A percentile compares a stretch with the other conserved stretches of the same genome.
Evolutionary conservation across 352 stramenopile genomes (phyloP).

Genomic region (Globisporangium acanthophoron): DNA sequence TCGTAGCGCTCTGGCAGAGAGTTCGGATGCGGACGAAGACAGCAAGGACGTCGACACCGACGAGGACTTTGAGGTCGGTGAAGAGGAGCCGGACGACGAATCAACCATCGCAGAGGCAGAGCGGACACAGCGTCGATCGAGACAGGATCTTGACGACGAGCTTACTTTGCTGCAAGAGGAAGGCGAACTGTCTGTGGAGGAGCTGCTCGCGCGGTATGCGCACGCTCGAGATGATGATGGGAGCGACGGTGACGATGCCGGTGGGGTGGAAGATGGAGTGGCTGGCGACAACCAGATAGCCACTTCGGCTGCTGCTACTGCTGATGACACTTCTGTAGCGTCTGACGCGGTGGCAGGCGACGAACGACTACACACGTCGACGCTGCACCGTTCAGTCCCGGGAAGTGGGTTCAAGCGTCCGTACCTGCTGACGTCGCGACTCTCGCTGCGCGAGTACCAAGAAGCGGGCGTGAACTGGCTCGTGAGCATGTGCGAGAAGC

Average conservation of each 20-base stretch:
- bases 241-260: not conserved
- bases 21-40: not conserved
- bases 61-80: constrained; percentile 18
- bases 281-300: not conserved
- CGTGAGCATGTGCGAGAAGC: constrained; percentile 94
- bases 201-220: constrained; percentile 71
- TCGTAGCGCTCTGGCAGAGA: not conserved
- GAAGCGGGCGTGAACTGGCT: constrained; percentile 96
- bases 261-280: not conserved
- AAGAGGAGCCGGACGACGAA: constrained; percentile 53
- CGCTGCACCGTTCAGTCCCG: not conserved
- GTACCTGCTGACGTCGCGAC: constrained; percentile 59
- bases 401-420: constrained; percentile 43
- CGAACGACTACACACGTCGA: too few species aligned
- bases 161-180: constrained; percentile 76
- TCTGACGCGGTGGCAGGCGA: not conserved
- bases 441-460: constrained; percentile 75
- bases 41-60: constrained; percentile 3
- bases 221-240: constrained; percentile 4
- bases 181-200: constrained; percentile 83
- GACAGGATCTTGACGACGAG: constrained; percentile 49
- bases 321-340: not conserved
- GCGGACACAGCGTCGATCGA: constrained; percentile 13
- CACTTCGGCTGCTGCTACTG: not conserved
- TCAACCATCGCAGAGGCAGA: constrained; percentile 84